Evolutionary conservation across 495 filamentous ascomycete species (phyloP).

Genomic region (Oidiodendron maius): DNA sequence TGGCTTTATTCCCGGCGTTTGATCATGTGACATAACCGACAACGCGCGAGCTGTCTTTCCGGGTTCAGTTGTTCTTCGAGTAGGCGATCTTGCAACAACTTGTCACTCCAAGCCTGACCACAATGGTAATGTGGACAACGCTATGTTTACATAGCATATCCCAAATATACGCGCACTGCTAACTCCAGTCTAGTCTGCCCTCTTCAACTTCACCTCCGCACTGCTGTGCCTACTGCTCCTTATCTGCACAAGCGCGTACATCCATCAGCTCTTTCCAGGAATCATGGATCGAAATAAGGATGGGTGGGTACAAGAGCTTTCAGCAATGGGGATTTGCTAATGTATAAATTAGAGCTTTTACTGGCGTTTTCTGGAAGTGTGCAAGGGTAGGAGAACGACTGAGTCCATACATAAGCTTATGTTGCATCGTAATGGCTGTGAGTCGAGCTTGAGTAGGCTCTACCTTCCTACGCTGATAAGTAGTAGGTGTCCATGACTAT

Average conservation of each 20-base stretch:
- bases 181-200: slow-evolving; percentile 62
- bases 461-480: slow-evolving; percentile 1
- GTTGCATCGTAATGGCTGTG: slow-evolving; percentile 92
- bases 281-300: slow-evolving; percentile 92
- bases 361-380: slow-evolving; percentile 92
- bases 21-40: no score
- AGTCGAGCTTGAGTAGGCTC: slow-evolving; percentile 27
- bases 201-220: slow-evolving; percentile 97
- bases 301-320: slow-evolving; percentile 45
- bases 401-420: slow-evolving; percentile 93
- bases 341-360: slow-evolving; percentile 14
- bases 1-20: no score
- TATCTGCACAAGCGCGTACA: slow-evolving; percentile 92
- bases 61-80: neutral
- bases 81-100: neutral
- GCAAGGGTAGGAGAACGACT: slow-evolving; percentile 89
- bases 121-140: neutral
- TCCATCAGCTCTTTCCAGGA: slow-evolving; percentile 82
- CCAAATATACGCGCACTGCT: slow-evolving; percentile 13
- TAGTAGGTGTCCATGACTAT: slow-evolving; percentile 21
- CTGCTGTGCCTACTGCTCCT: slow-evolving; percentile 89
- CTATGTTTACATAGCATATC: neutral
- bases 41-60: no score
- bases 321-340: neutral
- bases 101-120: neutral